phyloP scores from a whole-genome alignment of 2,329 filamentous ascomycete species.

The Scolecobasidium constrictum region DNA sequence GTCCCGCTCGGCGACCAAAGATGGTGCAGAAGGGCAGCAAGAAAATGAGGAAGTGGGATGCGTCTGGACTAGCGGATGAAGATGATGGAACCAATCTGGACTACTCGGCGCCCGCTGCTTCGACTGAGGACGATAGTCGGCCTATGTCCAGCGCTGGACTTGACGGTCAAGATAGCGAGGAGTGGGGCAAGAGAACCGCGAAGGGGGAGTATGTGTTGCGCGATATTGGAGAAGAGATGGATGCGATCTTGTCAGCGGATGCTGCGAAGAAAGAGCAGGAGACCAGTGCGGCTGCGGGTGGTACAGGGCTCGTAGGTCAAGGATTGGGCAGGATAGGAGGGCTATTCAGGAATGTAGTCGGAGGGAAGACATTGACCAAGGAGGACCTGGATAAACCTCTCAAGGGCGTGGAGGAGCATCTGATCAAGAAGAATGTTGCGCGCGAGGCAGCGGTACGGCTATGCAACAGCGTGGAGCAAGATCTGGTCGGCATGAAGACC shows the following conservation, averaged over 20 bases:
- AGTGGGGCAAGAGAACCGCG: constrained; percentile 74
- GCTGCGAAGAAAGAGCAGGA: constrained; percentile 22
- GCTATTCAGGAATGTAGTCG: constrained; percentile 88
- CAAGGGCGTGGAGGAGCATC: constrained; percentile 91
- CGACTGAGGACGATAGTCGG: constrained; percentile 32
- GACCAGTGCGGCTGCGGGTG: neutral
- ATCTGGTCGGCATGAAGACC: constrained; percentile 83
- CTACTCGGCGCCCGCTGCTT: constrained; percentile 54
- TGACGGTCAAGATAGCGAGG: constrained; percentile 52
- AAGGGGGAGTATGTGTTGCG: constrained; percentile 92
- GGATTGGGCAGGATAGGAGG: constrained; percentile 75
- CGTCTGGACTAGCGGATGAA: constrained; percentile 77
- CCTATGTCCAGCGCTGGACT: constrained; percentile 32
- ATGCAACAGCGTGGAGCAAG: constrained; percentile 82
- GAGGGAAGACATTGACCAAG: constrained; percentile 83
- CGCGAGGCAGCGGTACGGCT: constrained; percentile 85
- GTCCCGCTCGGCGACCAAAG: constrained; percentile 23
- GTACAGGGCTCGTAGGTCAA: constrained; percentile 60
- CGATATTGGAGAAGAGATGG: constrained; percentile 86
- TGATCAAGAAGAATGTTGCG: constrained; percentile 91
- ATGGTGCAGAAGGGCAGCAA: constrained; percentile 35
- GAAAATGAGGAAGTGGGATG: constrained; percentile 90
- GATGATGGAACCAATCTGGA: constrained; percentile 70
- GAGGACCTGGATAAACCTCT: constrained; percentile 84
- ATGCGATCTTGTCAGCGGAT: constrained; percentile 64